Evolutionary conservation across 1,284 basidiomycete species (phyloP), one percentile per base, ranked within the genome.

Genomic region (Trametes polyzona): DNA sequence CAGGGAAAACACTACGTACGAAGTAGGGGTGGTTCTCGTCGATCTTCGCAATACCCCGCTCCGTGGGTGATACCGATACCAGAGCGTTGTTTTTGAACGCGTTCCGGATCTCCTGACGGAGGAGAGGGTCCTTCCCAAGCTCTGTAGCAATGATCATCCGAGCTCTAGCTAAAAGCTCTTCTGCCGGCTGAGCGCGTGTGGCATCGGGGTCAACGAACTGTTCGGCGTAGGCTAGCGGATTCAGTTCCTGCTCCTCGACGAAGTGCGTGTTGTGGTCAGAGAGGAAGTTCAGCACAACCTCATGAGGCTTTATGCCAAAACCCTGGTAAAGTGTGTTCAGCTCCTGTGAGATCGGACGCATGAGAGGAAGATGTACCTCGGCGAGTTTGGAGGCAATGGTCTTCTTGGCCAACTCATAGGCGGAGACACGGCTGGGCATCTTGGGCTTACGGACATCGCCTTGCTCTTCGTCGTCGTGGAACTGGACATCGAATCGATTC

Each of bases 71-170:
- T 14, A 96, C 88, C 26, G 90, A 89, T 30, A 99, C 79, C n/a
- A 84, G 77, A 4, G 92, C 96, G 61, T 89, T 83, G 8, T 81
- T 77, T 67, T 86, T 88, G 78, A 96, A 96, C 26, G 86, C 74
- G 49, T 87, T 81, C 50, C 96, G 86, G 37, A 95, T 87, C 61
- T 90, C 83, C 62, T 90, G 87, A 52, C 94, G 84, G 42, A 99
- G 82, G 17, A 95, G 77, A 9, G 96, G 97, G 71, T 99, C 96
- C 67, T 92, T 95, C 23, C 94, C 92, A 19, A 99, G 83, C 73
- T 99, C 97, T 1, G 91, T 93, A 11, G 91, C 84, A 35, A 98
- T 76, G 59, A 99, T 90, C 79, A 92, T 84, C 55, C 93, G 87
- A 8, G 96, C 93, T 32, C 84, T 85, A 50, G 79, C 78, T 42